These are phyloP conservation scores for Nicotiana sylvestris DNA, from an alignment of 257 asterid genomes.

Conservation along the genomic window DNA sequence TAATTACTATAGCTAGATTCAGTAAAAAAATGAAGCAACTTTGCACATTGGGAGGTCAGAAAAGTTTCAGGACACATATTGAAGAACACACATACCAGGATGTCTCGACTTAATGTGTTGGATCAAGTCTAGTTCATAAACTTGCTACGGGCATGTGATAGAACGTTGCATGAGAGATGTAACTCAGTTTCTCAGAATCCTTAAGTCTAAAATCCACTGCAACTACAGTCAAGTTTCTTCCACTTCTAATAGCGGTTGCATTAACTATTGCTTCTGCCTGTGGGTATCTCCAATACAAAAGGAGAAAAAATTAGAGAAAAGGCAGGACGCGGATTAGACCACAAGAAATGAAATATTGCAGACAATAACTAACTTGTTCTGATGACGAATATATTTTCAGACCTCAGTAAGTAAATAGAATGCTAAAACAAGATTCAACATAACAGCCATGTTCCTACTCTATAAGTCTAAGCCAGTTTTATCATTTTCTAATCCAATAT, in stretches of 20 bases:
- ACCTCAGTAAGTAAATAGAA: not conserved
- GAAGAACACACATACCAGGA: not conserved
- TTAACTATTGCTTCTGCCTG: constrained; percentile 64
- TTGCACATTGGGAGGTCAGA: not conserved
- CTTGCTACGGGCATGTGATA: constrained; percentile 64
- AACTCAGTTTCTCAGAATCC: constrained; percentile 50
- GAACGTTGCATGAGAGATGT: constrained; percentile 62
- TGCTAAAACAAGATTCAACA: not conserved
- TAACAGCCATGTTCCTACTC: not conserved
- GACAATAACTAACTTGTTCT: not conserved
- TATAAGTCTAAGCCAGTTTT: not conserved
- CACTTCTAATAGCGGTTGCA: constrained; percentile 65
- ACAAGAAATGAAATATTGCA: not conserved
- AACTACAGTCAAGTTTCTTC: constrained; percentile 73
- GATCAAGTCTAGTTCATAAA: constrained; percentile 31
- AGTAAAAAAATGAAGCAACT: not conserved
- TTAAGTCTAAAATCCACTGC: constrained; percentile 53
- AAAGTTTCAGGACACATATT: not conserved
- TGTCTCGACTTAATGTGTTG: not conserved
- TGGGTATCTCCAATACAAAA: constrained; percentile 12
- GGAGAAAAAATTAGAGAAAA: not conserved
- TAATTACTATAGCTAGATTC: not conserved
- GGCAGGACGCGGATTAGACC: not conserved
- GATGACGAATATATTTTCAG: not conserved
- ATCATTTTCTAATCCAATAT: not conserved